Evolutionary conservation across 1,139 yeast genomes (phyloP).

Genomic region (Cylindricascospora bacillispora): DNA sequence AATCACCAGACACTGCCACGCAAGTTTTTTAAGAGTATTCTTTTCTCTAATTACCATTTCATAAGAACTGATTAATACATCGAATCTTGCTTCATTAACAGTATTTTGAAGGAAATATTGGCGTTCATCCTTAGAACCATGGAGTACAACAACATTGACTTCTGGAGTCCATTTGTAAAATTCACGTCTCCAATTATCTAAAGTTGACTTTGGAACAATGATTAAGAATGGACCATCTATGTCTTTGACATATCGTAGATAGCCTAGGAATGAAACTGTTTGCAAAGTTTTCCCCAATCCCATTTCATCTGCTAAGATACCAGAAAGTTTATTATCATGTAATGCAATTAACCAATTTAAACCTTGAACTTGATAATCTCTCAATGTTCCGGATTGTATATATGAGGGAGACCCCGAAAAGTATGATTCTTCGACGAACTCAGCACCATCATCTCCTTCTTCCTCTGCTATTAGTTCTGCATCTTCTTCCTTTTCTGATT

Average conservation of each 20-base stretch:
- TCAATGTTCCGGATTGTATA: constrained; percentile 44
- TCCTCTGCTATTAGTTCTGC: constrained; percentile 76
- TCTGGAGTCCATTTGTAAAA: constrained; percentile 94
- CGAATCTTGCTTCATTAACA: constrained; percentile 64
- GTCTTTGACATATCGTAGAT: constrained; percentile 60
- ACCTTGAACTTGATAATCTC: constrained; percentile 85
- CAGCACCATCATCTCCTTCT: constrained; percentile 31
- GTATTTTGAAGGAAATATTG: constrained; percentile 43
- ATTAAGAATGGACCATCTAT: constrained; percentile 87
- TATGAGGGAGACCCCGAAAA: constrained; percentile 74
- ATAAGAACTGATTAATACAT: constrained; percentile 79
- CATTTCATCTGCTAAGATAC: constrained; percentile 96
- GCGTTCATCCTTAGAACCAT: constrained; percentile 78
- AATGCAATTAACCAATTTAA: constrained; percentile 81
- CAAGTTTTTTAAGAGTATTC: constrained; percentile 60
- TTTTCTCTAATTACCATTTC: constrained; percentile 91
- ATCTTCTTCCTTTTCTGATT: constrained; percentile 86
- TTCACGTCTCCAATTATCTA: constrained; percentile 93
- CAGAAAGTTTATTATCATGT: constrained; percentile 71
- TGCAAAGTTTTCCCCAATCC: constrained; percentile 94
- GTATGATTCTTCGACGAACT: constrained; percentile 9
- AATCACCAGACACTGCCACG: constrained; percentile 88
- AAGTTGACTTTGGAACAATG: constrained; percentile 88
- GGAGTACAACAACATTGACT: constrained; percentile 72
- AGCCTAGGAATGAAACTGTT: constrained; percentile 83